A percentile compares a stretch with the other conserved stretches of the same genome.
phyloP scores from a whole-genome alignment of 306 rosid species.

The Citrullus mucosospermus region DNA sequence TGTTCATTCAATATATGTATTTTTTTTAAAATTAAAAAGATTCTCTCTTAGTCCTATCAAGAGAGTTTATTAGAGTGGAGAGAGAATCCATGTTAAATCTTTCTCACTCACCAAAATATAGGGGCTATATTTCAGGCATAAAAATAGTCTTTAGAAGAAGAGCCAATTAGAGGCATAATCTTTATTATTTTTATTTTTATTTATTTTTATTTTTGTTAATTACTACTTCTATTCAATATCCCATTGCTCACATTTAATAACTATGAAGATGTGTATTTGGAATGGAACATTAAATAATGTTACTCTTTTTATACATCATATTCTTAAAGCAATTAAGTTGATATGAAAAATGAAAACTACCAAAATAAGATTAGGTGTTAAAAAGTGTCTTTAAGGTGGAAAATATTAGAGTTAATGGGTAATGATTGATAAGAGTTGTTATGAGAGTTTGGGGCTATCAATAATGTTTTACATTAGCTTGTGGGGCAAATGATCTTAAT shows the following conservation, averaged over 20 bases:
- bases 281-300: background rate
- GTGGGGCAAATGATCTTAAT: constrained; percentile 3
- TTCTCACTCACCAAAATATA: background rate
- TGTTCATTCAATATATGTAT: background rate
- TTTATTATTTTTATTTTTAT: background rate
- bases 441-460: background rate
- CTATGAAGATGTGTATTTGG: background rate
- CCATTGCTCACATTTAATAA: background rate
- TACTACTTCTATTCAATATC: background rate
- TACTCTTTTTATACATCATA: background rate
- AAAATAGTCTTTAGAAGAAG: background rate
- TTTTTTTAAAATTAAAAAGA: background rate
- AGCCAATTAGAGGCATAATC: background rate
- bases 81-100: background rate
- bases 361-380: background rate
- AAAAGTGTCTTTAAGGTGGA: background rate
- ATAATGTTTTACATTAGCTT: constrained; percentile 1
- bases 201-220: background rate
- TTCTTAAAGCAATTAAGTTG: background rate
- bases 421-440: background rate
- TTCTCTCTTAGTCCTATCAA: background rate
- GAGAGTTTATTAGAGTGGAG: background rate
- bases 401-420: constrained; percentile 2
- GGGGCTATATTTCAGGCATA: background rate
- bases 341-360: background rate